Percentiles rank a stretch among this genome's conserved stretches.
Conservation (phyloP, 352 stramenopile species). For the Phytophthora kernoviae region DNA sequence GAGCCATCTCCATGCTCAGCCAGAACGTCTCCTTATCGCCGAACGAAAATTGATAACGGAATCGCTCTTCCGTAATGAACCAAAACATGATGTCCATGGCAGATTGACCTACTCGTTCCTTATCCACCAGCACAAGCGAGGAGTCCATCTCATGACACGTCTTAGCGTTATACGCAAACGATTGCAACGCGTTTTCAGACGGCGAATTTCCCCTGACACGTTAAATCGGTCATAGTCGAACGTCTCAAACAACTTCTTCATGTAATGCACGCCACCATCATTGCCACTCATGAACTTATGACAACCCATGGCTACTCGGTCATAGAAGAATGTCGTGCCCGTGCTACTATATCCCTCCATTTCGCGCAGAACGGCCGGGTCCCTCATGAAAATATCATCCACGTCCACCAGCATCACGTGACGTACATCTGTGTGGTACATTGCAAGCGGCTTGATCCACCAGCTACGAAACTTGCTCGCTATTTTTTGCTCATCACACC, state of each 20-base stretch:
- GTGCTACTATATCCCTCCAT: conserved; percentile 46
- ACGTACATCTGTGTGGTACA: conserved; percentile 28
- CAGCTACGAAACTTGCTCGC: conserved; percentile 31
- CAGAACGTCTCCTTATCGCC: conserved; percentile 57
- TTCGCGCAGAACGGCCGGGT: conserved; percentile 43
- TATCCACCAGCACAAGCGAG: conserved; percentile 34
- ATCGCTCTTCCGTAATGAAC: conserved; percentile 39
- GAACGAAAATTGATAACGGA: conserved; percentile 36
- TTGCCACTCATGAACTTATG: conserved; percentile 50
- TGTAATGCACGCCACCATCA: conserved; percentile 39
- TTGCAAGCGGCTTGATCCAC: conserved; percentile 44
- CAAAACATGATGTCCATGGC: conserved; percentile 38
- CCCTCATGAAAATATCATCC: conserved; percentile 40
- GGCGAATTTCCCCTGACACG: conserved; percentile 22
- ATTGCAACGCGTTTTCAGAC: conserved; percentile 46
- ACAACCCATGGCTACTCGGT: conserved; percentile 55
- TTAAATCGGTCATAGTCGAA: conserved; percentile 64
- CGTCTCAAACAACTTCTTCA: conserved; percentile 44
- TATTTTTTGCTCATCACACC: conserved; percentile 17
- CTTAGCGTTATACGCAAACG: conserved; percentile 49
- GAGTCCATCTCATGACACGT: conserved; percentile 68
- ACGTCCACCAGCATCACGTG: conserved; percentile 32
- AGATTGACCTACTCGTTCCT: conserved; percentile 30
- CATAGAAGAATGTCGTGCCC: conserved; percentile 40
- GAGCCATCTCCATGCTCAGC: conserved; percentile 43